These are phyloP conservation scores for Gracilaria caudata DNA, from an alignment of 23 red algal genomes.

Conservation along the genomic window DNA sequence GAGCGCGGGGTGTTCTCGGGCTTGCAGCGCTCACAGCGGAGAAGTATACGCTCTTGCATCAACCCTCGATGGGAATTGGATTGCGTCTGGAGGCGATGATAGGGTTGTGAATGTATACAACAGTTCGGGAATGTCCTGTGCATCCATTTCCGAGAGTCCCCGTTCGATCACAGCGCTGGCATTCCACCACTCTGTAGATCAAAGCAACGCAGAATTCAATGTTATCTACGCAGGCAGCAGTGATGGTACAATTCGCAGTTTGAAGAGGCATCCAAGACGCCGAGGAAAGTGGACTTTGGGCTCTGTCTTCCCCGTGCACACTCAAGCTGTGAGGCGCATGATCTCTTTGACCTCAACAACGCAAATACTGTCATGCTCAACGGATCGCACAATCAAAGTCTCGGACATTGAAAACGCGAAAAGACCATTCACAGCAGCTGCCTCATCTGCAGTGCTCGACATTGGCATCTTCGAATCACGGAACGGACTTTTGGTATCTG, in stretches of 20 bases:
- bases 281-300: slow-evolving; percentile 46
- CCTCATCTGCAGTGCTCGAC: slow-evolving; percentile 49
- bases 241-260: slow-evolving; percentile 45
- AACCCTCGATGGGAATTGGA: slow-evolving; percentile 40
- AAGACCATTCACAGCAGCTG: slow-evolving; percentile 32
- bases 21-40: slow-evolving; percentile 40
- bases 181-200: background rate
- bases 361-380: slow-evolving; percentile 34
- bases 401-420: slow-evolving; percentile 40
- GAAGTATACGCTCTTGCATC: slow-evolving; percentile 55
- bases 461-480: slow-evolving; percentile 10
- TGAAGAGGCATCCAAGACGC: slow-evolving; percentile 16
- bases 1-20: background rate
- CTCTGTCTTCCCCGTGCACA: slow-evolving; percentile 38
- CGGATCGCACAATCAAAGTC: slow-evolving; percentile 36
- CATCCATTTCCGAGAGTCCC: slow-evolving; percentile 28
- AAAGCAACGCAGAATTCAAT: slow-evolving; percentile 10
- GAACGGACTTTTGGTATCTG: slow-evolving; percentile 39
- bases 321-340: slow-evolving; percentile 46
- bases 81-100: slow-evolving; percentile 67
- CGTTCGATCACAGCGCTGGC: slow-evolving; percentile 50
- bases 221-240: slow-evolving; percentile 35
- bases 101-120: slow-evolving; percentile 37
- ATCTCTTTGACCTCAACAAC: background rate
- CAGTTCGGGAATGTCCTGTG: slow-evolving; percentile 14